A percentile compares a stretch with the other conserved stretches of the same genome.
These are phyloP conservation scores for Allomyces javanicus DNA, from an alignment of 192 early-diverging fungal genomes.

Conservation along the genomic window DNA sequence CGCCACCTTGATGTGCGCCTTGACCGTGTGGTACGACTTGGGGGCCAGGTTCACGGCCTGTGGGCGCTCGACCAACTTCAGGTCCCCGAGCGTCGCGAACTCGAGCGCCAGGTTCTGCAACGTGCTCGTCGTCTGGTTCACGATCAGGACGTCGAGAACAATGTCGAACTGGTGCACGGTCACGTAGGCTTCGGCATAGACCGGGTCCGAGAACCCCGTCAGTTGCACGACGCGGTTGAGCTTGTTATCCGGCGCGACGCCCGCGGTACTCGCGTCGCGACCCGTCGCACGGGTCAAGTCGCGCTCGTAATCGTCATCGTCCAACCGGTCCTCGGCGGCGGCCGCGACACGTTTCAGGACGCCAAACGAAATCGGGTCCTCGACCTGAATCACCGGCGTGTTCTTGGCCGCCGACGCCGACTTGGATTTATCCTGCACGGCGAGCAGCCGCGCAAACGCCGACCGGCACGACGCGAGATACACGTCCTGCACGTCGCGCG, in stretches of 20 bases:
- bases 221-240: conserved; percentile 86
- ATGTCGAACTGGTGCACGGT: conserved; percentile 96
- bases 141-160: conserved; percentile 81
- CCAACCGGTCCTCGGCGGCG: conserved; percentile 10
- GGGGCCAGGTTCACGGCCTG: conserved; percentile 68
- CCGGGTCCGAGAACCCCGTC: conserved; percentile 91
- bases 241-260: conserved; percentile 71
- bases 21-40: conserved; percentile 81
- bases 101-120: conserved; percentile 94
- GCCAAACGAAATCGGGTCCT: background rate
- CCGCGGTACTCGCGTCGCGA: conserved; percentile 26
- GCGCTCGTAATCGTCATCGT: conserved; percentile 55
- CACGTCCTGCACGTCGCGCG: conserved; percentile 4
- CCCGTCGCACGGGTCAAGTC: conserved; percentile 81
- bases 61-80: conserved; percentile 92
- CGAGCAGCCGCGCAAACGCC: background rate
- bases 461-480: conserved; percentile 10
- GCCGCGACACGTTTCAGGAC: background rate
- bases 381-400: background rate
- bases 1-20: conserved; percentile 96
- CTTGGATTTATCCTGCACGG: background rate
- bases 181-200: conserved; percentile 98
- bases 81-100: conserved; percentile 92
- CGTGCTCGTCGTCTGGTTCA: conserved; percentile 89
- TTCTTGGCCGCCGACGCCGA: background rate